Base-by-base conservation (phyloP, 1,284 basidiomycete species). In the Uromyces viciae-fabae region DNA sequence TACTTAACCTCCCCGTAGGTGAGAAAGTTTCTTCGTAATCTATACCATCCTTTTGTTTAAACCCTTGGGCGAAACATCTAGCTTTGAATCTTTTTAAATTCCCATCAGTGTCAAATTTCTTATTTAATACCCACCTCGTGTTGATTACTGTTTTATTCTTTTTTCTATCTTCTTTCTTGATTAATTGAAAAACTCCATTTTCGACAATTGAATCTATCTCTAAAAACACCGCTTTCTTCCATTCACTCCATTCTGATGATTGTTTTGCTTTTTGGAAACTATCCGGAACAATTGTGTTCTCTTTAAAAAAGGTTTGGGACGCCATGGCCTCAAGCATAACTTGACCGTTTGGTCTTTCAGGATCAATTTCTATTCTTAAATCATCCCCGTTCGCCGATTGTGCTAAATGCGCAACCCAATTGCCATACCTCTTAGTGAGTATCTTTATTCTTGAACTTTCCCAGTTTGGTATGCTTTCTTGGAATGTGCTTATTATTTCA, bases 1-100 rank as follows among this genome's bases (percentile, higher is more conserved):
- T 66, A 5, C 62, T 66, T 66, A 7, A 14, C 36, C 33, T 22
- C 19, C 28, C 62, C 22, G 62, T 66, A 4, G 62, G 62, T 66
- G 62, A 66, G 22, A 66, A 66, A 66, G 62, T 66, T 31, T 66
- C 62, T 66, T 66, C 62, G 22, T 36, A 66, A 22, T 66, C 62
- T 3, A 66, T 66, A 22, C 62, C 62, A 22, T 66, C 62, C 25
- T 66, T 66, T 40, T 66, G 62, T 31, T 66, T 66, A 31, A 66
- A 66, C 3, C 62, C 62, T 40, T 31, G 25, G 11, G 62, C 62
- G 4, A 66, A 22, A 40, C 62, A 66, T 33, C 62, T 66, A 22
- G 62, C 62, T 31, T 66, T 66, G 4, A 28, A 66, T 40, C 25
- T 3, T 66, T 66, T 33, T 28, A 66, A 31, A 5, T 8, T 3